These are phyloP conservation scores for Triticum urartu DNA, from an alignment of 176 grass and related monocot species.

Conservation along the genomic window DNA sequence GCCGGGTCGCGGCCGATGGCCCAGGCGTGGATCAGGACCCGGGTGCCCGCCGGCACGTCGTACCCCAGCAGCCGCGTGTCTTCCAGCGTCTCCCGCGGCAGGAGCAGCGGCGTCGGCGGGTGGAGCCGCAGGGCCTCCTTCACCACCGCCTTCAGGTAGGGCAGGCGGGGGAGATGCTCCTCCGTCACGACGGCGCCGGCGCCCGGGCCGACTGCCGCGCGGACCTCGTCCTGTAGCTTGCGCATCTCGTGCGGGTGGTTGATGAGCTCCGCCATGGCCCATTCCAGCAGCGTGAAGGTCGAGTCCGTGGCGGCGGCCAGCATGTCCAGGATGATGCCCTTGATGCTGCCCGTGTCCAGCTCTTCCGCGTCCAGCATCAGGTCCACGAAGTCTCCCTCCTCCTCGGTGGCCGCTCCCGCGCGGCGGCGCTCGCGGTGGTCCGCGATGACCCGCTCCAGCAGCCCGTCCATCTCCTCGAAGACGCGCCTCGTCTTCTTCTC, in stretches of 20 bases:
- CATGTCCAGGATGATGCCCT: background rate
- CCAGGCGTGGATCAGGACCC: background rate
- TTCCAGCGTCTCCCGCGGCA: background rate
- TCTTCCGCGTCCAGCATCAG: background rate
- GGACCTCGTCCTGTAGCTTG: slow-evolving; percentile 41
- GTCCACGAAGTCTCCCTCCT: slow-evolving; percentile 12
- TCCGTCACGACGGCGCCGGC: background rate
- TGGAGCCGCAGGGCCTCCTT: background rate
- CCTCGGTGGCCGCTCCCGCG: too few relatives aligned
- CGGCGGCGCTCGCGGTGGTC: background rate
- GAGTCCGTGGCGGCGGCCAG: background rate
- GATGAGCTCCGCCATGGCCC: slow-evolving; percentile 42
- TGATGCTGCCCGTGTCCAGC: background rate
- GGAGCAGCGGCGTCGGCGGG: background rate
- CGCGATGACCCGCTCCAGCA: background rate
- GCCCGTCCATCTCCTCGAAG: background rate
- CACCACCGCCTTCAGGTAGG: background rate
- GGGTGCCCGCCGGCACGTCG: background rate
- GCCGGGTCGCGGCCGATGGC: background rate
- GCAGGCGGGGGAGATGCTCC: background rate
- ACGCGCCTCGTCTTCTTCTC: background rate
- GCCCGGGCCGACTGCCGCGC: background rate
- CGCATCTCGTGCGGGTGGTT: slow-evolving; percentile 27
- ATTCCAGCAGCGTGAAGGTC: background rate
- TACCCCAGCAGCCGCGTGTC: background rate